Percentiles rank a stretch among this genome's conserved stretches.
Evolutionary conservation across 1,284 basidiomycete genomes (phyloP).

Genomic region (Sporisorium reilianum): DNA sequence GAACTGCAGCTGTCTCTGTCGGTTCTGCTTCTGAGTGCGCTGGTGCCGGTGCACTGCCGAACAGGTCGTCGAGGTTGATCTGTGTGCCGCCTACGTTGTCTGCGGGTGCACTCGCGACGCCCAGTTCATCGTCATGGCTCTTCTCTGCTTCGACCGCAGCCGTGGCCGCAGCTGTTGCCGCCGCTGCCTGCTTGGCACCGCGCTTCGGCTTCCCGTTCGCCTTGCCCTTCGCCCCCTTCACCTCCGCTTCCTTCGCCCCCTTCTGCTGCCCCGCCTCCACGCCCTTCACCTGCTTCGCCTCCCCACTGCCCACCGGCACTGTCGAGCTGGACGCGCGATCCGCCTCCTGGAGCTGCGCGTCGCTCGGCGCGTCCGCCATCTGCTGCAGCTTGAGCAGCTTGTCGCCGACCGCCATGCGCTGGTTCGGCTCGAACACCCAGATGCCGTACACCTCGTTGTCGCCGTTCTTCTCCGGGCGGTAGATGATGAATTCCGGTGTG

Average conservation of each 20-base stretch:
- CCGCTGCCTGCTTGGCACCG: constrained; percentile 18
- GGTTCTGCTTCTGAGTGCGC: not conserved
- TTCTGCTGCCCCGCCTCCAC: constrained; percentile 3
- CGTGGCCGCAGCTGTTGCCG: not conserved
- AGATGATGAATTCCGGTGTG: constrained; percentile 77
- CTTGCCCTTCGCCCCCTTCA: constrained; percentile 19
- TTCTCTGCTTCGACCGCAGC: constrained; percentile 17
- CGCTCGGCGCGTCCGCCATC: constrained; percentile 38
- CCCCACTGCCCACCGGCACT: not conserved
- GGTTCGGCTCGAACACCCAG: constrained; percentile 81
- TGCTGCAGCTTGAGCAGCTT: constrained; percentile 60
- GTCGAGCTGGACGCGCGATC: constrained; percentile 7
- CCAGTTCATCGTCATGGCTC: constrained; percentile 20
- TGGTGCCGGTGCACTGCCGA: constrained; percentile 16
- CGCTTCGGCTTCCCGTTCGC: constrained; percentile 28
- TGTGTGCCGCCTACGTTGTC: constrained; percentile 18
- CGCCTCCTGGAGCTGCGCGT: constrained; percentile 23
- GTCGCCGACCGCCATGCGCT: constrained; percentile 76
- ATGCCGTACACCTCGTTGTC: constrained; percentile 76
- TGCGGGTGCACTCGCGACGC: not conserved
- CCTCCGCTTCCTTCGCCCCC: constrained; percentile 15
- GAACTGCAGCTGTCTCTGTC: not conserved
- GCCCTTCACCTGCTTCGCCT: not conserved
- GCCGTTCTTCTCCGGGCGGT: constrained; percentile 74
- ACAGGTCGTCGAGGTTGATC: constrained; percentile 47